phyloP scores from a whole-genome alignment of 768 basidiomycete species.

The Serendipita sp. region DNA sequence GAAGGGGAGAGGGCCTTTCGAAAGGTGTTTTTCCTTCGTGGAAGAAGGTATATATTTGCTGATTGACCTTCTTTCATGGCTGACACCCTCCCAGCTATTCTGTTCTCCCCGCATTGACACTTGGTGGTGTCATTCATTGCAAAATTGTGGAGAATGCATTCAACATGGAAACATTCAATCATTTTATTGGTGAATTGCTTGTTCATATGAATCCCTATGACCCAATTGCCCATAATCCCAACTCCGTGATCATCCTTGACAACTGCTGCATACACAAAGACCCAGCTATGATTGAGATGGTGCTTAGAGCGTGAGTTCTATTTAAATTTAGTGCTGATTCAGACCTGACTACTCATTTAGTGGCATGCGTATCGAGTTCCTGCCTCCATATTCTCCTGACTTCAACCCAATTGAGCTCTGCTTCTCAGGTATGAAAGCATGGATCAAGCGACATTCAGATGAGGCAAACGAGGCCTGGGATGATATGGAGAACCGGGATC shows the following conservation, averaged over 20 bases:
- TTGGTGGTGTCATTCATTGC: conserved; percentile 16
- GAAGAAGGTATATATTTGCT: conserved; percentile 13
- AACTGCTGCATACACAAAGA: conserved; percentile 12
- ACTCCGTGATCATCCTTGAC: conserved; percentile 11
- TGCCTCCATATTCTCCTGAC: conserved; percentile 25
- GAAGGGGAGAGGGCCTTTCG: conserved; percentile 12
- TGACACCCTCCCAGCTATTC: conserved; percentile 13
- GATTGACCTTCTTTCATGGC: conserved; percentile 2
- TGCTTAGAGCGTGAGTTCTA: background rate
- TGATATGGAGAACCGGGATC: too few species aligned
- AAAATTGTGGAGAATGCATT: conserved; percentile 15
- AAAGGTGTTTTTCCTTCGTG: conserved; percentile 14
- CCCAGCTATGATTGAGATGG: conserved; percentile 6
- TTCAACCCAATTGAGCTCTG: conserved; percentile 23
- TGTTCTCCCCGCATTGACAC: conserved; percentile 17
- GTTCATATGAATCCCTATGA: conserved; percentile 12
- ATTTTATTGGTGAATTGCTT: conserved; percentile 14
- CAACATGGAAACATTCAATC: conserved; percentile 10
- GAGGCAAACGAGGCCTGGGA: background rate
- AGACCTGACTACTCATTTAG: background rate
- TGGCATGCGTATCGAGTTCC: conserved; percentile 12
- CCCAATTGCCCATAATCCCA: background rate
- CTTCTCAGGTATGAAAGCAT: conserved; percentile 17
- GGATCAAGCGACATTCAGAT: background rate
- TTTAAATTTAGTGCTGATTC: background rate